phyloP scores from a whole-genome alignment of 805 yeast species.

The Ascoidea asiatica region DNA sequence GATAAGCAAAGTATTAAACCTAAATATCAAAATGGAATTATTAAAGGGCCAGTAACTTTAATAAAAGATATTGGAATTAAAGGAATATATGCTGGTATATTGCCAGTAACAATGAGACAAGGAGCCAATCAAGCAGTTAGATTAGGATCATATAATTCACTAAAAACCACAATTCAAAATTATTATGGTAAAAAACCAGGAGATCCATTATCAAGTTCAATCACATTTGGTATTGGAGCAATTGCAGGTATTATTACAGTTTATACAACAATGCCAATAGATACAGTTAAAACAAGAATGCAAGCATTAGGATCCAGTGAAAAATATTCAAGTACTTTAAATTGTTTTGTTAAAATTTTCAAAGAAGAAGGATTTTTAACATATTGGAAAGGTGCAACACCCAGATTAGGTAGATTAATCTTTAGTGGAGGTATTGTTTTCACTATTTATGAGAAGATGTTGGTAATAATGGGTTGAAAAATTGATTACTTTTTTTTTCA shows the following conservation, averaged over 20 bases:
- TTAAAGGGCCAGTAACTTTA: slow-evolving; percentile 45
- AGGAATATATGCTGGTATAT: slow-evolving; percentile 78
- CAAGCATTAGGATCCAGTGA: slow-evolving; percentile 75
- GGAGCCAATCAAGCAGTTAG: slow-evolving; percentile 94
- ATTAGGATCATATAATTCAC: slow-evolving; percentile 81
- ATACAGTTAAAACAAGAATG: slow-evolving; percentile 94
- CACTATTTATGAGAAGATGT: slow-evolving; percentile 87
- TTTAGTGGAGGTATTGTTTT: slow-evolving; percentile 96
- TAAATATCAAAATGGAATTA: slow-evolving; percentile 47
- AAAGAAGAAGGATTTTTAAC: slow-evolving; percentile 81
- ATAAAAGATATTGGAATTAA: slow-evolving; percentile 66
- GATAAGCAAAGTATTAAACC: slow-evolving; percentile 73
- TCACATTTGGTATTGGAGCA: slow-evolving; percentile 84
- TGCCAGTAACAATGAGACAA: slow-evolving; percentile 91
- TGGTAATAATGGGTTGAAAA: slow-evolving; percentile 34
- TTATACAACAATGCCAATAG: slow-evolving; percentile 89
- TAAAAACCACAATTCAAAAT: slow-evolving; percentile 67
- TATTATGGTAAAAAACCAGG: slow-evolving; percentile 51
- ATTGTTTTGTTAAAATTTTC: slow-evolving; percentile 73
- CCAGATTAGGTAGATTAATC: slow-evolving; percentile 82
- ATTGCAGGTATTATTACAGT: slow-evolving; percentile 84
- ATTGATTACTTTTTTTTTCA: background rate
- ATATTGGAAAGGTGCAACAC: slow-evolving; percentile 98
- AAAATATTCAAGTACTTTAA: slow-evolving; percentile 57
- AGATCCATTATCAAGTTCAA: slow-evolving; percentile 60